Evolutionary conservation across 2,329 filamentous ascomycete genomes (phyloP).

Genomic region (Sordariomycetes sp.): DNA sequence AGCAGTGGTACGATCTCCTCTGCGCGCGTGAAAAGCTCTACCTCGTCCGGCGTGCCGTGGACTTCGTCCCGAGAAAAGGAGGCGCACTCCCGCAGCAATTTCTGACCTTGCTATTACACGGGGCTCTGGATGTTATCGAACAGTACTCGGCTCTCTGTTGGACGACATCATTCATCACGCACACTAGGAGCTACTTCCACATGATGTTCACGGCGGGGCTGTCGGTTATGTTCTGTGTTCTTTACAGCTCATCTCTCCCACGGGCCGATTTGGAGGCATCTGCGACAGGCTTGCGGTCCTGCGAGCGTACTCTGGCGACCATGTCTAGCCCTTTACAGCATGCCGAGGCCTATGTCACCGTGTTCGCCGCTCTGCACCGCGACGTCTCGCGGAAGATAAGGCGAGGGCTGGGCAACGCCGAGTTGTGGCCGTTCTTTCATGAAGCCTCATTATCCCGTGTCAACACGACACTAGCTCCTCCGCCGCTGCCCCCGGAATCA

Average conservation of each 20-base stretch:
- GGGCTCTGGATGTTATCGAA: constrained; percentile 21
- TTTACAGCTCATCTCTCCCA: constrained; percentile 1
- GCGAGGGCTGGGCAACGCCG: background rate
- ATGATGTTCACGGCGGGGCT: constrained; percentile 30
- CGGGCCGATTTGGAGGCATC: constrained; percentile 2
- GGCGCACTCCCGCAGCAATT: constrained; percentile 18
- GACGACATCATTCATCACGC: constrained; percentile 19
- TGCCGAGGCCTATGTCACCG: constrained; percentile 12
- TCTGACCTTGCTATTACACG: constrained; percentile 17
- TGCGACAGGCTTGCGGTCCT: constrained; percentile 6
- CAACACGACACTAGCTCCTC: background rate
- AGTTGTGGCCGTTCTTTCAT: background rate
- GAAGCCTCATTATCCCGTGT: background rate
- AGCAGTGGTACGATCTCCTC: constrained; percentile 29
- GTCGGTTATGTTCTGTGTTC: constrained; percentile 18
- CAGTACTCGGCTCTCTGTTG: constrained; percentile 22
- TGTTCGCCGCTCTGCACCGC: constrained; percentile 13
- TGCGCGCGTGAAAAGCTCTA: constrained; percentile 23
- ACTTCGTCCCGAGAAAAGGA: constrained; percentile 19
- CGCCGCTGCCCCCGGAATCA: background rate
- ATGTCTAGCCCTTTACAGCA: constrained; percentile 14
- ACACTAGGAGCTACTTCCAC: constrained; percentile 33
- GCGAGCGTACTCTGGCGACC: constrained; percentile 10
- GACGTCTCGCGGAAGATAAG: constrained; percentile 9
- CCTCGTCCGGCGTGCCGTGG: constrained; percentile 24